phyloP scores from a whole-genome alignment of 2,329 filamentous ascomycete species.

The Emergomyces pasteurianus region DNA sequence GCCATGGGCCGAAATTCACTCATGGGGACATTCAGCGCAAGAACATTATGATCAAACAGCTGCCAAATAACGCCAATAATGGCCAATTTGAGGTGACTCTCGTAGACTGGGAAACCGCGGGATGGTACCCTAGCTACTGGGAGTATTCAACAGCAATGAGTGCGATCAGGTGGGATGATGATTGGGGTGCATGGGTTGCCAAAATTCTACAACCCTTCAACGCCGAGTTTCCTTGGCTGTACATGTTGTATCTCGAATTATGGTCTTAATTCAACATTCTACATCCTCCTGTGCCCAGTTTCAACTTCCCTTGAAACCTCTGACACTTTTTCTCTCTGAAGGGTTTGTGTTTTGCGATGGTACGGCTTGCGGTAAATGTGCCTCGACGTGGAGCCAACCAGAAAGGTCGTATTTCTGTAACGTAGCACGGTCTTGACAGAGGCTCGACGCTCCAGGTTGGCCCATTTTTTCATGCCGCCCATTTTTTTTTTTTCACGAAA shows the following conservation, averaged over 20 bases:
- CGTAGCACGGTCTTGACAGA: too few relatives aligned
- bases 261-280: conserved; percentile 14
- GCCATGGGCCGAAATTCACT: conserved; percentile 17
- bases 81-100: conserved; percentile 17
- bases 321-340: too few relatives aligned
- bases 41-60: conserved; percentile 18
- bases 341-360: too few relatives aligned
- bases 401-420: too few relatives aligned
- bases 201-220: conserved; percentile 20
- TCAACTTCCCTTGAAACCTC: too few relatives aligned
- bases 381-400: too few relatives aligned
- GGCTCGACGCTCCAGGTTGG: too few relatives aligned
- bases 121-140: conserved; percentile 31
- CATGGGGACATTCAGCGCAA: conserved; percentile 22
- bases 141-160: conserved; percentile 26
- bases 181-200: conserved; percentile 23
- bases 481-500: too few relatives aligned
- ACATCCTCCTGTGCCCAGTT: too few relatives aligned
- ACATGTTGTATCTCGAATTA: conserved; percentile 15
- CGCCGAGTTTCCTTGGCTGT: conserved; percentile 21
- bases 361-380: too few relatives aligned
- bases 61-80: background rate
- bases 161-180: conserved; percentile 22
- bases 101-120: conserved; percentile 30
- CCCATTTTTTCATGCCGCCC: too few relatives aligned